Evolutionary conservation across 805 yeast species (phyloP).

Genomic region (Teunomyces pallodes): DNA sequence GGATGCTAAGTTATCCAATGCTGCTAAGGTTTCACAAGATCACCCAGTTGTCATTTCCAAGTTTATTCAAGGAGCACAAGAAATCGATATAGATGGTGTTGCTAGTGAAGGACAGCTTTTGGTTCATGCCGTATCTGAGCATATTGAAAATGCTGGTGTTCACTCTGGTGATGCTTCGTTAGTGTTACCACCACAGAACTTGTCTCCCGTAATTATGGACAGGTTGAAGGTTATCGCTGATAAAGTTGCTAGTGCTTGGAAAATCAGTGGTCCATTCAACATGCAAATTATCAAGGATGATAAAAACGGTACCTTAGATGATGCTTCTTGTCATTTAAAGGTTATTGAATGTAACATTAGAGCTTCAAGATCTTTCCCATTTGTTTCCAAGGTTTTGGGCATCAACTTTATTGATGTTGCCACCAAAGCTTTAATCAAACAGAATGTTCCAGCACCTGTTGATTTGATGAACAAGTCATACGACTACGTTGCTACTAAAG

Average conservation of each 20-base stretch:
- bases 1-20: conserved; percentile 77
- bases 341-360: conserved; percentile 98
- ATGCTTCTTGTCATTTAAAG: conserved; percentile 61
- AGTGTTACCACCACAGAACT: conserved; percentile 84
- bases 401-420: conserved; percentile 93
- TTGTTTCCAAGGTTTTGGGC: conserved; percentile 95
- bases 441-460: conserved; percentile 72
- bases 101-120: conserved; percentile 84
- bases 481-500: conserved; percentile 91
- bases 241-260: conserved; percentile 92
- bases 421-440: conserved; percentile 76
- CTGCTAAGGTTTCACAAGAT: conserved; percentile 90
- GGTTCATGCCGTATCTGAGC: conserved; percentile 96
- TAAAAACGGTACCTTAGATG: conserved; percentile 54
- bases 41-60: conserved; percentile 97
- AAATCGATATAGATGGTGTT: conserved; percentile 96
- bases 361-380: conserved; percentile 99
- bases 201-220: conserved; percentile 61
- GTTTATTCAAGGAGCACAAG: conserved; percentile 93
- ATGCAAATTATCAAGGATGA: conserved; percentile 92
- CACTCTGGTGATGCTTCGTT: conserved; percentile 99
- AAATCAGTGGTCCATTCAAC: conserved; percentile 96
- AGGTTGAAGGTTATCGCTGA: conserved; percentile 86
- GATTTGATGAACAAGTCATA: conserved; percentile 77
- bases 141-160: conserved; percentile 97